A percentile compares a stretch with the other conserved stretches of the same genome.
phyloP scores from a whole-genome alignment of 371 early-diverging fungal genomes.

The Mortierella sp. region DNA sequence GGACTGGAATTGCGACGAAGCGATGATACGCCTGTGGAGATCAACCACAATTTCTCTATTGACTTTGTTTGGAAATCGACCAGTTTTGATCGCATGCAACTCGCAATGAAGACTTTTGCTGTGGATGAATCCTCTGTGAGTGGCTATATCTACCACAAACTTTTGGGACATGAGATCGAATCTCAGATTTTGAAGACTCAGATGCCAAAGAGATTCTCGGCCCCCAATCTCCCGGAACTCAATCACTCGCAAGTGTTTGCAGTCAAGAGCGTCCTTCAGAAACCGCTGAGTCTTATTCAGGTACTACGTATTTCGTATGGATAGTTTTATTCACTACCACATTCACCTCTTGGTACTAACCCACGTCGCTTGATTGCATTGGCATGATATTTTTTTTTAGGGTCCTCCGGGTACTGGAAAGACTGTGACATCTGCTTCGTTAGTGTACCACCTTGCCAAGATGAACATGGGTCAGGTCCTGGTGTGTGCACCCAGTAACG shows the following conservation, averaged over 20 bases:
- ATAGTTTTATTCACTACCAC: too few relatives aligned
- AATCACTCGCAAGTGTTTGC: slow-evolving; percentile 98
- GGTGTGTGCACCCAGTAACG: slow-evolving; percentile 99
- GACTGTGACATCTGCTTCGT: slow-evolving; percentile 96
- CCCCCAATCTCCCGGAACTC: slow-evolving; percentile 94
- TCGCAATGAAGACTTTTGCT: slow-evolving; percentile 95
- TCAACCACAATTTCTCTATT: slow-evolving; percentile 95
- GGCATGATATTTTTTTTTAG: too few relatives aligned
- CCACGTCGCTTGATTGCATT: too few relatives aligned
- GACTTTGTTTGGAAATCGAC: slow-evolving; percentile 99
- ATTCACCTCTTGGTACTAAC: too few relatives aligned
- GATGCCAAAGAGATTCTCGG: slow-evolving; percentile 89
- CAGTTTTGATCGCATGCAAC: slow-evolving; percentile 96
- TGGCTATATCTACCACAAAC: slow-evolving; percentile 93
- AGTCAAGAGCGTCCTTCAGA: slow-evolving; percentile 89
- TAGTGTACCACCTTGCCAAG: slow-evolving; percentile 97
- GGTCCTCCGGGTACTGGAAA: slow-evolving; percentile 99
- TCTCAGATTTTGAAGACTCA: slow-evolving; percentile 76
- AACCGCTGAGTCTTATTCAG: slow-evolving; percentile 96
- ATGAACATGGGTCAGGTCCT: slow-evolving; percentile 93
- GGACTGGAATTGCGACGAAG: slow-evolving; percentile 81
- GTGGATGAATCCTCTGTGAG: slow-evolving; percentile 94
- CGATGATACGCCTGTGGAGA: slow-evolving; percentile 81
- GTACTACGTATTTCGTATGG: background rate
- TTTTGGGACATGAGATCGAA: slow-evolving; percentile 94